These are phyloP conservation scores for Barbatosphaeria neglecta DNA, from an alignment of 495 filamentous ascomycete species.

Conservation along the genomic window DNA sequence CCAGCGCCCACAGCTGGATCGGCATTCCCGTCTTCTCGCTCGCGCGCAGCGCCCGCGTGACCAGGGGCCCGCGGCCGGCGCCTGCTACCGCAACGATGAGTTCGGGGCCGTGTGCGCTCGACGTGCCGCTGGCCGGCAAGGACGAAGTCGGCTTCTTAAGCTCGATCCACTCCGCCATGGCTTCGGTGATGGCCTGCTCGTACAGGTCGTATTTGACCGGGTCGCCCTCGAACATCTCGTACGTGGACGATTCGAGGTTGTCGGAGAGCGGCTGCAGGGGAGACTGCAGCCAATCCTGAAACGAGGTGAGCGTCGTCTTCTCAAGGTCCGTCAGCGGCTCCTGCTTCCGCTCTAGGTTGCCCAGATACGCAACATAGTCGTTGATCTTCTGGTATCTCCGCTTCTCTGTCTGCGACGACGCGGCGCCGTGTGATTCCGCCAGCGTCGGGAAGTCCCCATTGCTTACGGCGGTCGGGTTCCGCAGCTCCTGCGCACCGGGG, in stretches of 20 bases:
- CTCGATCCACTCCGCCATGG: conserved; percentile 67
- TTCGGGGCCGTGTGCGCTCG: conserved; percentile 35
- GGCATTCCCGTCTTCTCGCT: conserved; percentile 61
- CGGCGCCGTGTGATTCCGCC: conserved; percentile 39
- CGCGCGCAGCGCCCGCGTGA: conserved; percentile 72
- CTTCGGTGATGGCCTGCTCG: conserved; percentile 68
- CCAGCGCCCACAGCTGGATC: conserved; percentile 80
- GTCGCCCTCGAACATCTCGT: conserved; percentile 97
- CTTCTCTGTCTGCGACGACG: conserved; percentile 23
- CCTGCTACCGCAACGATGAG: conserved; percentile 87
- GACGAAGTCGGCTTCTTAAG: conserved; percentile 60
- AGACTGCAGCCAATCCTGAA: conserved; percentile 89
- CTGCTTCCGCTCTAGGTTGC: conserved; percentile 74
- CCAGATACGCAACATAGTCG: conserved; percentile 66
- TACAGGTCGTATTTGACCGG: conserved; percentile 98
- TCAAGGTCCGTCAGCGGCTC: conserved; percentile 44
- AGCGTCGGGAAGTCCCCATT: conserved; percentile 59
- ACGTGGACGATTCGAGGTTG: conserved; percentile 92
- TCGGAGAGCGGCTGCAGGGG: conserved; percentile 90
- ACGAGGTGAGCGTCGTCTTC: conserved; percentile 25
- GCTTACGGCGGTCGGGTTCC: too few relatives aligned
- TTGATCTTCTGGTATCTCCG: conserved; percentile 20
- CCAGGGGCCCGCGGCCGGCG: conserved; percentile 81
- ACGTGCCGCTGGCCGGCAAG: conserved; percentile 1
- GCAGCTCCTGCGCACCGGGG: conserved; percentile 41